Evolutionary conservation across 1,284 basidiomycete genomes (phyloP), one percentile per base, ranked within the genome.

Genomic region (Puccinia coronata): DNA sequence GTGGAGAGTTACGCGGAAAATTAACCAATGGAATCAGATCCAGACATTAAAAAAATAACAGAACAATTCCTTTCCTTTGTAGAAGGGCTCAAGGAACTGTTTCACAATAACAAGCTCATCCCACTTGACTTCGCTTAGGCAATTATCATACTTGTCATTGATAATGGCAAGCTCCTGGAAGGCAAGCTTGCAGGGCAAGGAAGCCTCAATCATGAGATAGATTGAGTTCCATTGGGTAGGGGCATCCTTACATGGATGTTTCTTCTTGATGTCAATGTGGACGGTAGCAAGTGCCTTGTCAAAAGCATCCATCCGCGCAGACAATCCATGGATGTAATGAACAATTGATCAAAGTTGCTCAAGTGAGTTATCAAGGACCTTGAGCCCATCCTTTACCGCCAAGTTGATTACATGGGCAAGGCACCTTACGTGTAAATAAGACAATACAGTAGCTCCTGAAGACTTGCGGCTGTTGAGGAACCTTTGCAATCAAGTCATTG

Each of bases 61-160:
- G 23, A 18, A 65, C 14, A 8, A 39, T n/a, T n/a, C 11, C 8
- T 11, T 57, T 23, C 65, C 65, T 69, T 69, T 23, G 43, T 43
- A n/a, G n/a, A 69, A 69, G 4, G 39, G 65, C 47, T 69, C 65
- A n/a, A 69, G 65, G 39, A 69, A 69, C 11, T 47, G 3, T 47
- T 69, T 18, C 65, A 69, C 36, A 41, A 47, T 1, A 9, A 23
- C 39, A 23, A 69, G 39, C 25, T 69, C 65, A 6, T 69, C 65
- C 65, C 65, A 69, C 25, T 69, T 8, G 16, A 14, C 39, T 23
- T 41, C 39, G 18, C 8, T 23, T n/a, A 41, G 65, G 16, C 65
- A 69, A 4, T 69, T 23, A 9, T 69, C 65, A 47, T 25, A 69
- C 47, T n/a, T 47, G 14, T 43, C 31, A 11, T 69, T n/a, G 23